A percentile compares a stretch with the other conserved stretches of the same genome.
Evolutionary conservation across 345 rosid genomes (phyloP).

Genomic region (Brassica carinata): DNA sequence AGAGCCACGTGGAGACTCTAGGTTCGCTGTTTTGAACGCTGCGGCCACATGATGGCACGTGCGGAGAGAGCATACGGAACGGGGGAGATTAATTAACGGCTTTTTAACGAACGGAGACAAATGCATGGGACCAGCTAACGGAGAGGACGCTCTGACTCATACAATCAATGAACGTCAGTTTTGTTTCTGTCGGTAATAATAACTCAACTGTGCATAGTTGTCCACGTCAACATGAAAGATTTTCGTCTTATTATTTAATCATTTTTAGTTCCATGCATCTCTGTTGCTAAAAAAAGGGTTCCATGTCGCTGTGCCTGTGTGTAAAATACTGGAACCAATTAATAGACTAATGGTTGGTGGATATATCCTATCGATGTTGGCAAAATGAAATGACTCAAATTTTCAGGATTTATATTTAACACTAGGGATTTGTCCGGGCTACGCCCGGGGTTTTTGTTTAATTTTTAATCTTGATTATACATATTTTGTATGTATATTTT

Average conservation of each 20-base stretch:
- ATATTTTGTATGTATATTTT: too few relatives aligned
- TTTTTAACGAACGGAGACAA: slow-evolving; percentile 1
- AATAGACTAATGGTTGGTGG: neutral
- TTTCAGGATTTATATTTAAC: neutral
- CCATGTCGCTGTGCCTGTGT: too few relatives aligned
- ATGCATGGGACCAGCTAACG: neutral
- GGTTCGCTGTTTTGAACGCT: neutral
- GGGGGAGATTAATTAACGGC: neutral
- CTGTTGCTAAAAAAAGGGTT: too few relatives aligned
- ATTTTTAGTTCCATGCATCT: too few relatives aligned
- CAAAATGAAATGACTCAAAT: neutral
- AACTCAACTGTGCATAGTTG: too few relatives aligned
- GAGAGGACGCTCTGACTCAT: neutral
- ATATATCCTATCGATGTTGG: neutral
- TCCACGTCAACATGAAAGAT: neutral
- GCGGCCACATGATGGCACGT: slow-evolving; percentile 20
- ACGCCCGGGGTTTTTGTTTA: too few relatives aligned
- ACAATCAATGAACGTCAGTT: slow-evolving; percentile 2
- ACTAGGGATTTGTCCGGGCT: too few relatives aligned
- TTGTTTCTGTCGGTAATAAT: neutral
- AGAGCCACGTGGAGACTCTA: slow-evolving; percentile 7
- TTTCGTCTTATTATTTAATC: neutral
- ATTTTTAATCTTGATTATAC: too few relatives aligned
- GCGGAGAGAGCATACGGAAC: slow-evolving; percentile 8
- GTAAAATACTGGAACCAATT: too few relatives aligned